These are phyloP conservation scores for Allium fistulosum DNA, from an alignment of 106 monocot genomes.

Conservation along the genomic window DNA sequence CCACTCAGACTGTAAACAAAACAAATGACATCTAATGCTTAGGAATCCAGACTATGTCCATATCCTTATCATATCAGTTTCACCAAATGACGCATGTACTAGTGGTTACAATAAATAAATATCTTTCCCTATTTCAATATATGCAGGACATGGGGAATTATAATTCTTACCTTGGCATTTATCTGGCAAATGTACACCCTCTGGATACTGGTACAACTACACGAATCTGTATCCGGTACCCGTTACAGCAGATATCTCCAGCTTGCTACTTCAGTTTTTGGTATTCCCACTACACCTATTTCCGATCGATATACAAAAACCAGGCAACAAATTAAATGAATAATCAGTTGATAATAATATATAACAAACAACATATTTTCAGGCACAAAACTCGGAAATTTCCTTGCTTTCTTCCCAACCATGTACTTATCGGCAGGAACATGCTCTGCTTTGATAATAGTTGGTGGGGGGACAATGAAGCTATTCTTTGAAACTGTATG, in stretches of 20 bases:
- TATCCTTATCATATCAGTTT: no score
- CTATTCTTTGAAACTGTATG: conserved; percentile 66
- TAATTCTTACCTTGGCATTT: conserved; percentile 50
- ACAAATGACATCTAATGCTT: no score
- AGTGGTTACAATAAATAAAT: no score
- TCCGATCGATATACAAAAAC: no score
- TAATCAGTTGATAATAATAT: no score
- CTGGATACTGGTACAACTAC: conserved; percentile 76
- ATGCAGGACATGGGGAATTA: conserved; percentile 74
- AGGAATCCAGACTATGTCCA: no score
- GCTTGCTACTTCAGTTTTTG: conserved; percentile 49
- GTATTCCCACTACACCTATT: conserved; percentile 13
- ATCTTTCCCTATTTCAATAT: not conserved
- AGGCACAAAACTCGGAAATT: conserved; percentile 64
- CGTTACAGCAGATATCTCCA: conserved; percentile 79
- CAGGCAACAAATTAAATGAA: no score
- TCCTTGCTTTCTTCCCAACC: conserved; percentile 46
- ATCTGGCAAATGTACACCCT: conserved; percentile 92
- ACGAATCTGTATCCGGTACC: conserved; percentile 64
- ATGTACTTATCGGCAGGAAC: conserved; percentile 92
- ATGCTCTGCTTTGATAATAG: conserved; percentile 64
- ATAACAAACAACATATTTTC: not conserved
- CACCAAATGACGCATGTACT: no score
- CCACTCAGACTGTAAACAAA: no score
- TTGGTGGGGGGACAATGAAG: conserved; percentile 84